A percentile compares a stretch with the other conserved stretches of the same genome.
phyloP scores from a whole-genome alignment of 257 asterid species.

The Henckelia pumila region DNA sequence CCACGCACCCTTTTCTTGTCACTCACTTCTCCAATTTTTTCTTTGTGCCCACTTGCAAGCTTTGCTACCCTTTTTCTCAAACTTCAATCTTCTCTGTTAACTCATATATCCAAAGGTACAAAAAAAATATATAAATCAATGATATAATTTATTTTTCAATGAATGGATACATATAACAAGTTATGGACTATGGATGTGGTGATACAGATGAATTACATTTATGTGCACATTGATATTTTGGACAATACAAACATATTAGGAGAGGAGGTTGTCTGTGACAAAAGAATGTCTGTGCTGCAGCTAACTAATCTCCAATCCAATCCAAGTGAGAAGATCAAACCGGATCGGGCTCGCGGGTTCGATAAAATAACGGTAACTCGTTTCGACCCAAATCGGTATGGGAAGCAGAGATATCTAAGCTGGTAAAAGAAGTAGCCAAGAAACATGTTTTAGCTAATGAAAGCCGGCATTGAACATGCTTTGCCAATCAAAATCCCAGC shows the following conservation, averaged over 20 bases:
- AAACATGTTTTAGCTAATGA: conserved; percentile 32
- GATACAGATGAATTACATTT: conserved; percentile 18
- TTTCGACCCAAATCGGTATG: background rate
- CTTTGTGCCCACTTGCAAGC: conserved; percentile 32
- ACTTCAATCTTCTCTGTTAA: background rate
- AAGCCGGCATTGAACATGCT: conserved; percentile 40
- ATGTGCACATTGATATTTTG: conserved; percentile 16
- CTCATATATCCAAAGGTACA: too few species aligned
- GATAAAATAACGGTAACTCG: too few species aligned
- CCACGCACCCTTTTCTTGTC: conserved; percentile 28
- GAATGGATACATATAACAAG: conserved; percentile 21
- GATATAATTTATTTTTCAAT: conserved; percentile 19
- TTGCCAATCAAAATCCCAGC: conserved; percentile 59
- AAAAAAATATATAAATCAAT: background rate
- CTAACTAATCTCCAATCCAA: conserved; percentile 2
- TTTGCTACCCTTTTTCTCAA: conserved; percentile 23
- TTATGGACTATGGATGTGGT: conserved; percentile 23
- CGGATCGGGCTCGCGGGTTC: background rate
- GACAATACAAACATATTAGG: conserved; percentile 18
- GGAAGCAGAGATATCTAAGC: background rate
- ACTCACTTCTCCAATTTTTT: background rate
- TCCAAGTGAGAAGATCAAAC: background rate
- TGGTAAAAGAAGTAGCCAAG: conserved; percentile 19
- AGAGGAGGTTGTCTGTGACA: conserved; percentile 2
- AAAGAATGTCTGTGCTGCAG: conserved; percentile 27